Evolutionary conservation across 768 basidiomycete genomes (phyloP).

Genomic region (Thelephora aurantiotincta): DNA sequence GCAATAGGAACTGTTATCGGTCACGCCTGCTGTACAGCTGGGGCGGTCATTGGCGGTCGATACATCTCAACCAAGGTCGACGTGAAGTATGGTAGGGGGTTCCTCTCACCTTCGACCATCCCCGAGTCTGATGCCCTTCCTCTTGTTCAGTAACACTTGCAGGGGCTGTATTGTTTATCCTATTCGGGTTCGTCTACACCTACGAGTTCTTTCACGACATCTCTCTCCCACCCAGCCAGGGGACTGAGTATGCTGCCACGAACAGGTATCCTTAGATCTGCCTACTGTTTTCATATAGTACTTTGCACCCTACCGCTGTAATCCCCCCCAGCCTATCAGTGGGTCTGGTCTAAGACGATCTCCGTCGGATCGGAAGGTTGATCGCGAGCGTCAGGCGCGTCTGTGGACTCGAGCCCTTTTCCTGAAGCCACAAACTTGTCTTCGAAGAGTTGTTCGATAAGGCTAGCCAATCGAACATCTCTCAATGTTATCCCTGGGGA

Average conservation of each 20-base stretch:
- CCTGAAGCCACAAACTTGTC: too few relatives aligned
- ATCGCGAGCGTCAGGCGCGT: too few relatives aligned
- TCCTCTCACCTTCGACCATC: neutral
- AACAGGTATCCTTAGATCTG: too few relatives aligned
- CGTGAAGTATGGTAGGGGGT: slow-evolving; percentile 72
- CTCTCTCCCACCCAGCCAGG: neutral
- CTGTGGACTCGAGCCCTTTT: too few relatives aligned
- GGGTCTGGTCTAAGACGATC: too few relatives aligned
- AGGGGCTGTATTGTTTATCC: slow-evolving; percentile 68
- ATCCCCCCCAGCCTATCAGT: too few relatives aligned
- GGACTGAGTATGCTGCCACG: too few relatives aligned
- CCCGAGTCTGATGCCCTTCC: neutral
- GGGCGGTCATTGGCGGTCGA: slow-evolving; percentile 89
- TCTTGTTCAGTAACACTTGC: slow-evolving; percentile 58
- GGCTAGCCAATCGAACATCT: neutral
- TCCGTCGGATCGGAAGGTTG: too few relatives aligned
- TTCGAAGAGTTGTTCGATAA: neutral
- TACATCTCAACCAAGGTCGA: slow-evolving; percentile 91
- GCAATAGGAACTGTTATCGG: slow-evolving; percentile 83
- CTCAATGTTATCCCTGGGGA: neutral
- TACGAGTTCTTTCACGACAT: slow-evolving; percentile 25
- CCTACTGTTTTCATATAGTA: too few relatives aligned
- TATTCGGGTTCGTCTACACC: slow-evolving; percentile 73
- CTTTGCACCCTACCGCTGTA: too few relatives aligned
- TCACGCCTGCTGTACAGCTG: slow-evolving; percentile 73